These are phyloP conservation scores for Mucor piriformis DNA, from an alignment of 371 early-diverging fungal genomes.

Conservation along the genomic window DNA sequence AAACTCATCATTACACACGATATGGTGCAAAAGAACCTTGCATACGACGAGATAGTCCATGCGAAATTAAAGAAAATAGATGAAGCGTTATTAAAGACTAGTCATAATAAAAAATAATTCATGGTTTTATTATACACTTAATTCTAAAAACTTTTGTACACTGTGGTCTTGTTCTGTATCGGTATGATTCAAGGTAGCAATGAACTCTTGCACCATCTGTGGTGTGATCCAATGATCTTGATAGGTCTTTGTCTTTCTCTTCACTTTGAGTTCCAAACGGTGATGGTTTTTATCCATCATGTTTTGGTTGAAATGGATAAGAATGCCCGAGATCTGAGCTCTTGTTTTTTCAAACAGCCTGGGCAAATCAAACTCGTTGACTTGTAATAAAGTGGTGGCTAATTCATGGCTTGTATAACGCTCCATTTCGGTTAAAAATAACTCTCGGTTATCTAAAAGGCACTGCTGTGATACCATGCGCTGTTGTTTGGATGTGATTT, in stretches of 20 bases:
- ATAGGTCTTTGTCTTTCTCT: not conserved
- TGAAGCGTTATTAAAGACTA: not conserved
- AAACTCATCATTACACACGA: constrained; percentile 25
- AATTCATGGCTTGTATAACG: constrained; percentile 7
- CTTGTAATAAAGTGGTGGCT: constrained; percentile 5
- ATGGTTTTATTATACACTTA: constrained; percentile 12
- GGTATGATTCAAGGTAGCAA: constrained; percentile 13
- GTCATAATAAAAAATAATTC: not conserved
- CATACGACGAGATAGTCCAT: not conserved
- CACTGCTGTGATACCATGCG: constrained; percentile 10
- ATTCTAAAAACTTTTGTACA: constrained; percentile 16
- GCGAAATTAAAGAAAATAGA: constrained; percentile 2
- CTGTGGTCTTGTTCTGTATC: constrained; percentile 19
- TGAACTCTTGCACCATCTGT: constrained; percentile 28
- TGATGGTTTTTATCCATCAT: constrained; percentile 16
- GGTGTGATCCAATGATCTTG: constrained; percentile 22
- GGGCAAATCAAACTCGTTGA: constrained; percentile 22
- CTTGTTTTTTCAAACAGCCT: constrained; percentile 30
- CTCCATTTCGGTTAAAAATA: constrained; percentile 9
- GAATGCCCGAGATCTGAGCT: constrained; percentile 30
- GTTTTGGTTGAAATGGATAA: constrained; percentile 29
- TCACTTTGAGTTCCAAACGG: constrained; percentile 18
- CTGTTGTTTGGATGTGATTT: not conserved
- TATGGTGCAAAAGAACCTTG: constrained; percentile 5
- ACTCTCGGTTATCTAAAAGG: constrained; percentile 12